Evolutionary conservation across 768 basidiomycete species (phyloP), one percentile per base, ranked within the genome.

Genomic region (Xerocomus potaroensis): DNA sequence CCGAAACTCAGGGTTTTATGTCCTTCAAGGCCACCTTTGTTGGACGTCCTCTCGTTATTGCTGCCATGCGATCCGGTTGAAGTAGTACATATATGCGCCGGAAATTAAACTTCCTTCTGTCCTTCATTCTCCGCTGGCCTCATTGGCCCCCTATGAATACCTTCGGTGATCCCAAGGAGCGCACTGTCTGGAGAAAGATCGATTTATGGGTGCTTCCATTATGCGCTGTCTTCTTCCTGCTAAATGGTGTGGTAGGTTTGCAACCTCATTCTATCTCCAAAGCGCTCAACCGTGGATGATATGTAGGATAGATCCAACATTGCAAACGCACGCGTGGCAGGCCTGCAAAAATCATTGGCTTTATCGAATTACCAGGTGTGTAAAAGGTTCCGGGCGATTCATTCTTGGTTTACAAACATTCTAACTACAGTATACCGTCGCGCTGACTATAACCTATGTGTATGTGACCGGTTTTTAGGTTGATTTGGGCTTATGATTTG

Each of bases 251-350:
- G 59, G 79, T 80, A 45, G 44, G 79, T 38, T 16, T 30, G 33
- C 10, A 5, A 21, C 23, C 11, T 10, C 21, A 19, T 21, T 31
- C 27, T 23, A 18, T 29, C 8, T 29, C 19, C 9, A 5, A 6
- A 14, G 7, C 31, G 1, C 38, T 23, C 29, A 39, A 19, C 35
- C 27, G 8, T 5, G n/a, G 1, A 37, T 18, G 5, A 32, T 45
- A 24, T 34, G 9, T 15, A 67, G 79, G 46, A 78, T 26, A 50
- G 47, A 35, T 62, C 56, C n/a, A 81, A 80, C 53, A 71, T 82
- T 30, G 75, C 70, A 14, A 84, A 84, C 55, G 82, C 82, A 16
- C 72, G 75, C 14, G 71, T 83, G 3, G 83, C 79, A 9, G 81
- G 82, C 5, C 60, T 84, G 48, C 78, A 81, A 55, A 72, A 60